phyloP scores from a whole-genome alignment of 1,284 basidiomycete genomes.

The Pholiota adiposa region DNA sequence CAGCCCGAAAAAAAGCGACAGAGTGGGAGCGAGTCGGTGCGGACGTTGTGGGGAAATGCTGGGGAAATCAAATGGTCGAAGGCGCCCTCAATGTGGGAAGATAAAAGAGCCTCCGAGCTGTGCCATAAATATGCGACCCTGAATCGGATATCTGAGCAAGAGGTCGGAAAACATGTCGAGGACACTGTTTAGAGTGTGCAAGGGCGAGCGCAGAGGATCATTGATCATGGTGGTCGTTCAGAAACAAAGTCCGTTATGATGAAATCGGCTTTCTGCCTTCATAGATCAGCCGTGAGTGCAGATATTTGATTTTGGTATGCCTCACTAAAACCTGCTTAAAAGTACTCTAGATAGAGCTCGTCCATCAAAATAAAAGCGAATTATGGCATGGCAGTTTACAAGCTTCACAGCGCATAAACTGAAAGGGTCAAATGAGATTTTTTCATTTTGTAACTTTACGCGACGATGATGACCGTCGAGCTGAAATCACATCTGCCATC shows the following conservation, averaged over 20 bases:
- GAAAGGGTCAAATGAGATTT: too few relatives aligned
- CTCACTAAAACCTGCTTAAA: too few relatives aligned
- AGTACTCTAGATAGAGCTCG: too few relatives aligned
- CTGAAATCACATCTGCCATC: slow-evolving; percentile 46
- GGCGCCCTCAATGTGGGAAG: slow-evolving; percentile 6
- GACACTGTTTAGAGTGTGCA: background rate
- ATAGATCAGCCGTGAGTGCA: background rate
- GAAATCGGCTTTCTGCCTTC: background rate
- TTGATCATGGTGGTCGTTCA: background rate
- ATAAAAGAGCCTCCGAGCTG: slow-evolving; percentile 1
- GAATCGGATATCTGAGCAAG: background rate
- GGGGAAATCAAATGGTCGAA: slow-evolving; percentile 2
- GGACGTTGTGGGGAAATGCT: background rate
- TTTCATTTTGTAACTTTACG: slow-evolving; percentile 3
- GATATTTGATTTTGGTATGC: background rate
- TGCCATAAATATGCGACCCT: slow-evolving; percentile 7
- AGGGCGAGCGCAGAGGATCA: background rate
- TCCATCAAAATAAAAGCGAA: too few relatives aligned
- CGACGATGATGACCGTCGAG: background rate
- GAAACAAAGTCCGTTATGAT: background rate
- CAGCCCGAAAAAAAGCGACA: background rate
- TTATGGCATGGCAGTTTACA: too few relatives aligned
- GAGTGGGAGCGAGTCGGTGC: background rate
- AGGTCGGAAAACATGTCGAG: background rate
- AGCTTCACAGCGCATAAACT: too few relatives aligned